A percentile compares a stretch with the other conserved stretches of the same genome.
phyloP scores from a whole-genome alignment of 148 eudicot genomes.

The Drosera capensis region DNA sequence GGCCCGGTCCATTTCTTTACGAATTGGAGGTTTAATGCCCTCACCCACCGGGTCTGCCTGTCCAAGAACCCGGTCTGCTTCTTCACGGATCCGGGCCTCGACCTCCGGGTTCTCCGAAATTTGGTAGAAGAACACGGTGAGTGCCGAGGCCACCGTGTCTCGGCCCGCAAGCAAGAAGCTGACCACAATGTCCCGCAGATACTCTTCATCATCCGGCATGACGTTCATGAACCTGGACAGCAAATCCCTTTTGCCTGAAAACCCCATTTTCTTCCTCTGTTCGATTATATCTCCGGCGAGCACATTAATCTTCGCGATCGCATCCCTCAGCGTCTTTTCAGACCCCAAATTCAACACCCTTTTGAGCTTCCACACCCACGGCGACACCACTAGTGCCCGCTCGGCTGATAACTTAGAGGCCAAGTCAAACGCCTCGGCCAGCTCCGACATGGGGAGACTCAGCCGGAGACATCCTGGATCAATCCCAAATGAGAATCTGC shows the following conservation, averaged over 20 bases:
- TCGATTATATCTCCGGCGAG: slow-evolving; percentile 26
- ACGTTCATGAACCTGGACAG: slow-evolving; percentile 42
- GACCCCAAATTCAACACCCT: slow-evolving; percentile 30
- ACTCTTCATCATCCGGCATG: slow-evolving; percentile 18
- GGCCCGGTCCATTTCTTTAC: not conserved
- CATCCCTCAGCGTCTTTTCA: slow-evolving; percentile 23
- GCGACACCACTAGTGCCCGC: slow-evolving; percentile 20
- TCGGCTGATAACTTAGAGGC: slow-evolving; percentile 34
- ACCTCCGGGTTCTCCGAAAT: slow-evolving; percentile 29
- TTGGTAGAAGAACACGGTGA: slow-evolving; percentile 34
- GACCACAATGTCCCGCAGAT: slow-evolving; percentile 39
- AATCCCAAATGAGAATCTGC: slow-evolving; percentile 38
- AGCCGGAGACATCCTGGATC: slow-evolving; percentile 16
- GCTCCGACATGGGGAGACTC: slow-evolving; percentile 16
- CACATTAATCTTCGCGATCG: slow-evolving; percentile 16
- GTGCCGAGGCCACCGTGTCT: slow-evolving; percentile 49
- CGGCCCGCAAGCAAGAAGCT: slow-evolving; percentile 52
- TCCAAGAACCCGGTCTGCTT: slow-evolving; percentile 20
- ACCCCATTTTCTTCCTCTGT: slow-evolving; percentile 15
- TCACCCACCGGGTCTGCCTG: too few species aligned
- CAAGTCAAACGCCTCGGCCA: slow-evolving; percentile 29
- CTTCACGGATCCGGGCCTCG: slow-evolving; percentile 21
- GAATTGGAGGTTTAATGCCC: not conserved
- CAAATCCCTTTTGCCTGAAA: slow-evolving; percentile 17
- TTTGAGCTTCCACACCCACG: slow-evolving; percentile 32